phyloP scores from a whole-genome alignment of 2,329 filamentous ascomycete genomes.

The Colletotrichum tropicale region DNA sequence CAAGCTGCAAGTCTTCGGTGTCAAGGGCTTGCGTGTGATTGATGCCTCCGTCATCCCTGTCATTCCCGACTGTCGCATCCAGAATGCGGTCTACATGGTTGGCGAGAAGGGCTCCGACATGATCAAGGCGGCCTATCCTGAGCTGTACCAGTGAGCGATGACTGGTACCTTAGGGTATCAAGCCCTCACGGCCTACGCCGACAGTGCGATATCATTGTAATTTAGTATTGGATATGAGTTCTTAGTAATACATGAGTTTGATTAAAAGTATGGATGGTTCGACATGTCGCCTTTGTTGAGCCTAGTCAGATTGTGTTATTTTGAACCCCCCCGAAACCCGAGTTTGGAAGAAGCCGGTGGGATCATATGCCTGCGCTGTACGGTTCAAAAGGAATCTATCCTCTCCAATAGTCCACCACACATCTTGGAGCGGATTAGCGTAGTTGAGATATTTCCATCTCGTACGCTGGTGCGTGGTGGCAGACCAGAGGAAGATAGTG shows the following conservation, averaged over 20 bases:
- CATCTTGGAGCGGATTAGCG: conserved; percentile 32
- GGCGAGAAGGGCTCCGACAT: conserved; percentile 51
- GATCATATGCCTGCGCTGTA: conserved; percentile 31
- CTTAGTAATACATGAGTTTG: not conserved
- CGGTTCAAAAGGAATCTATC: conserved; percentile 21
- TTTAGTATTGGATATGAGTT: fast-evolving
- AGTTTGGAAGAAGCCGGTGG: conserved; percentile 34
- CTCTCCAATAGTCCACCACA: conserved; percentile 30
- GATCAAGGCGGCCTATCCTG: conserved; percentile 16
- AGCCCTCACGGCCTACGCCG: fast-evolving
- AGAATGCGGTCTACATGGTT: conserved; percentile 65
- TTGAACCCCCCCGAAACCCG: conserved; percentile 32
- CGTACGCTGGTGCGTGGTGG: conserved; percentile 16
- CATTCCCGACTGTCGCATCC: conserved; percentile 61
- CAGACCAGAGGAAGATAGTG: not conserved
- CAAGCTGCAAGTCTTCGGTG: conserved; percentile 55
- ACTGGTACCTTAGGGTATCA: not conserved
- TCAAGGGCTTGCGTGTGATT: conserved; percentile 57
- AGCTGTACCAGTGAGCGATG: conserved; percentile 27
- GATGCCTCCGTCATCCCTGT: conserved; percentile 63
- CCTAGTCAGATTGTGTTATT: not conserved
- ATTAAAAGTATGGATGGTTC: fast-evolving
- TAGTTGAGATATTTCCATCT: conserved; percentile 42
- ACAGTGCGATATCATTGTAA: fast-evolving
- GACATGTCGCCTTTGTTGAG: not conserved